Percentiles rank a stretch among this genome's conserved stretches.
phyloP scores from a whole-genome alignment of 2,329 filamentous ascomycete species.

The Aspergillus felis region DNA sequence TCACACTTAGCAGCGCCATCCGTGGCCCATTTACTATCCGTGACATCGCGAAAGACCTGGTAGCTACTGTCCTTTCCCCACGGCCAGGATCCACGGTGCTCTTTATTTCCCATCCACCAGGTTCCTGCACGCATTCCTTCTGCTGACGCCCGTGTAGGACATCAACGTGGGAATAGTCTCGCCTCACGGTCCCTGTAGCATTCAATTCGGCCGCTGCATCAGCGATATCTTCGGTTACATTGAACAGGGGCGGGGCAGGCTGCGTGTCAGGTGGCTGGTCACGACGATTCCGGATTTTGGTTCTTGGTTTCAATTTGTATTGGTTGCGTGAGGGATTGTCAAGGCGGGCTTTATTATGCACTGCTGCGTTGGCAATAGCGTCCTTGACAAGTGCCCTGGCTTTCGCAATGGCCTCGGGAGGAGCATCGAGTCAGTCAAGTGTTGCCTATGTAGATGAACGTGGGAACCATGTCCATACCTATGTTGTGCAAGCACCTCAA shows the following conservation, averaged over 20 bases:
- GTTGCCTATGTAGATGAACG: background rate
- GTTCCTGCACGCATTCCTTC: no score
- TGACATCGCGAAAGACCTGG: no score
- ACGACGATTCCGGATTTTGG: background rate
- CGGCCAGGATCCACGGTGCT: no score
- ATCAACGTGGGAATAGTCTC: background rate
- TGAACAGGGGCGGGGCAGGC: background rate
- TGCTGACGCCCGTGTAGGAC: background rate
- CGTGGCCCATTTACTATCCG: no score
- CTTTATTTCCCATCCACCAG: no score
- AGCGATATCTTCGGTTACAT: background rate
- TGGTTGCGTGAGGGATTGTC: background rate
- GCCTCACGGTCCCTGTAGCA: background rate
- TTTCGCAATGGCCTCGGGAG: background rate
- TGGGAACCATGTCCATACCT: background rate
- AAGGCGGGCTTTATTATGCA: background rate
- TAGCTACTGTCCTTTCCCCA: no score
- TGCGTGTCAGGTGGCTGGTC: background rate
- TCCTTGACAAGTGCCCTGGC: background rate
- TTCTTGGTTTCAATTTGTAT: background rate
- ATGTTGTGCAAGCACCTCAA: background rate
- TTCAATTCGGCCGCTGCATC: background rate
- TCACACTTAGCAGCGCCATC: no score
- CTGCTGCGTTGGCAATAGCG: background rate
- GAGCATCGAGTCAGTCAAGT: background rate